These are phyloP conservation scores for Margaritispora aquatica DNA, from an alignment of 495 filamentous ascomycete species.

Conservation along the genomic window DNA sequence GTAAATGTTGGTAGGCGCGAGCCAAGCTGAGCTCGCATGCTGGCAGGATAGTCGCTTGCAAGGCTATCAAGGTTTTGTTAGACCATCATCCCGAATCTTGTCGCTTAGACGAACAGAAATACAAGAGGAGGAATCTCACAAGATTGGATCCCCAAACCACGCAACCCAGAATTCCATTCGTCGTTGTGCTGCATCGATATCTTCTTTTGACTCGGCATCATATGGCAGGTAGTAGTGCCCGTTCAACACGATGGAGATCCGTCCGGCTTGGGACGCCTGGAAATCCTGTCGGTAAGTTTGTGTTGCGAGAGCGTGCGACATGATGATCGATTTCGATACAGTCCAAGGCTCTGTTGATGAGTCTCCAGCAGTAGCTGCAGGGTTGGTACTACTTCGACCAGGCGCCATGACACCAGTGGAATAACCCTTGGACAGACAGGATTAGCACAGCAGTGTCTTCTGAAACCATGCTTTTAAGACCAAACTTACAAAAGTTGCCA, in stretches of 20 bases:
- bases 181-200: slow-evolving; percentile 50
- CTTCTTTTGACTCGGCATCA: slow-evolving; percentile 42
- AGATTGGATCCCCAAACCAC: slow-evolving; percentile 69
- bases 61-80: slow-evolving; percentile 34
- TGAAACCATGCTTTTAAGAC: too few species aligned
- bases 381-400: slow-evolving; percentile 43
- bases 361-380: slow-evolving; percentile 40
- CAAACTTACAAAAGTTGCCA: slow-evolving; percentile 50
- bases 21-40: slow-evolving; percentile 65
- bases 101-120: too few species aligned
- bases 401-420: slow-evolving; percentile 40
- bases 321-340: slow-evolving; percentile 50
- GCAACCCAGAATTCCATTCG: slow-evolving; percentile 56
- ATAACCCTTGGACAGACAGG: too few species aligned
- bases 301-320: slow-evolving; percentile 51
- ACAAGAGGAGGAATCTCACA: not conserved
- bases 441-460: too few species aligned
- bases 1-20: slow-evolving; percentile 60
- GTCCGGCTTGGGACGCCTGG: slow-evolving; percentile 46
- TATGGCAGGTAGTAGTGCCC: slow-evolving; percentile 49
- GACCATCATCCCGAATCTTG: too few species aligned
- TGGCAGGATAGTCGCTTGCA: slow-evolving; percentile 63
- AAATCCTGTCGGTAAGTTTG: slow-evolving; percentile 59
- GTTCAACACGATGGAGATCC: slow-evolving; percentile 55
- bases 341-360: slow-evolving; percentile 50